Evolutionary conservation across 2,329 filamentous ascomycete genomes (phyloP).

Genomic region (Trichophyton rubrum): DNA sequence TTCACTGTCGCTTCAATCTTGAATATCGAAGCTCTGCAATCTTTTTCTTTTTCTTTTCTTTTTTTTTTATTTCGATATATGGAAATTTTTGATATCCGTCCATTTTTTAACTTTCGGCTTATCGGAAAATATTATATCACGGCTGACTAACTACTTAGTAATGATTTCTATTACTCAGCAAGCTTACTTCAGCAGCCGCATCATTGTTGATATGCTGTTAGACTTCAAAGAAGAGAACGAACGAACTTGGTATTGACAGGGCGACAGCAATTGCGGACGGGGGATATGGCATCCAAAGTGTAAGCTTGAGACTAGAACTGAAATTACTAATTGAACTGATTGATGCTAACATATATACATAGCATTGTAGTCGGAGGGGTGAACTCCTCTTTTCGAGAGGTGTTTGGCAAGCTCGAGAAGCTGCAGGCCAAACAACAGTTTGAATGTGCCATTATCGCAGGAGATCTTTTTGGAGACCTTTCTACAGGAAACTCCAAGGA

Average conservation of each 20-base stretch:
- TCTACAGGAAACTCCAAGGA: slow-evolving; percentile 37
- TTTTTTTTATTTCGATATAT: background rate
- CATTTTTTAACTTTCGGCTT: slow-evolving; percentile 18
- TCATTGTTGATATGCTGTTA: too few species aligned
- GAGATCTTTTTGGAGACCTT: slow-evolving; percentile 61
- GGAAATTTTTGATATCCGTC: background rate
- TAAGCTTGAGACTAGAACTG: slow-evolving; percentile 22
- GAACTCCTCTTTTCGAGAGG: slow-evolving; percentile 61
- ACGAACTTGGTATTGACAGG: background rate
- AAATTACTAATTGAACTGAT: background rate
- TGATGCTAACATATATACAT: background rate
- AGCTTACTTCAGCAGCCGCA: background rate
- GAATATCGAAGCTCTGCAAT: background rate
- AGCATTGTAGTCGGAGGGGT: slow-evolving; percentile 68
- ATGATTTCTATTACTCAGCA: background rate
- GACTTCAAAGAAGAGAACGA: background rate
- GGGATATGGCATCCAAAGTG: slow-evolving; percentile 46
- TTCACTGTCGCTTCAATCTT: background rate
- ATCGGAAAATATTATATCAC: slow-evolving; percentile 12
- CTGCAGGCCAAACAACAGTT: slow-evolving; percentile 84
- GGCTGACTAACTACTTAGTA: background rate
- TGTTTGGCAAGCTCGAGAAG: slow-evolving; percentile 66
- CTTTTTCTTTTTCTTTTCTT: background rate
- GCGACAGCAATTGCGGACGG: background rate
- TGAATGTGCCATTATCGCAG: slow-evolving; percentile 68